Base-by-base conservation (phyloP, 257 asterid genomes). In the Solanum lignicaule region DNA sequence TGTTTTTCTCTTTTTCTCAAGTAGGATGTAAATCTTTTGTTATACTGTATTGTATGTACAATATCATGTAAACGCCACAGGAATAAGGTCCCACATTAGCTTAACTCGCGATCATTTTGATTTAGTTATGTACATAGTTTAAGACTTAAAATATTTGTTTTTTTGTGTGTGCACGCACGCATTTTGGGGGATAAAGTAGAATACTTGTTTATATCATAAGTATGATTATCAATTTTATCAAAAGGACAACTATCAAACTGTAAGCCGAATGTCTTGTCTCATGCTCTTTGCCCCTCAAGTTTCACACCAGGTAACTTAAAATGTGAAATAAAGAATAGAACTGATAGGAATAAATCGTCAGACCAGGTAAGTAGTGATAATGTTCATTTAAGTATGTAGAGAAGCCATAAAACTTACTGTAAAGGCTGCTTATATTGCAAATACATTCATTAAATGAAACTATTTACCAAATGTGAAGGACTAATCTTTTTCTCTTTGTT, bases 311-410 rank as follows among this genome's bases (percentile, higher is more conserved):
- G 68, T 60, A 52, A 60, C 68, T 3, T 60, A 21, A 60, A 60
- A 95, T 90, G 95, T 98, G 91, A 89, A 89, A 90, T 94, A 84
- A 93, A 95, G 86, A 91, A 92, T 55, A 92, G 86, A 93, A 95
- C 98, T 48, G 96, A 98, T 87, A 92, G 58, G 87, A 90, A 86
- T 78, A 41, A 41, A 78, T n/a, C 9, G 36, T 41, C 84, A 41
- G 38, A 41, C 84, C 65, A 13, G 65, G 62, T 41, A 41, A 39
- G 60, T 4, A 25, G 14, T 41, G 35, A 41, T 78, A 55, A 78
- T 78, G 9, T n/a, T 76, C 23, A 25, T 25, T 25, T 41, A 25
- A 39, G 41, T 78, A 78, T 78, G 84, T 78, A 78, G 25, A 78
- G 25, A 9, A 78, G 84, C 41, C 65, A 41, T 41, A 41, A 23